These are phyloP conservation scores for Carex cristatella DNA, from an alignment of 176 grass and related monocot species.

Conservation along the genomic window DNA sequence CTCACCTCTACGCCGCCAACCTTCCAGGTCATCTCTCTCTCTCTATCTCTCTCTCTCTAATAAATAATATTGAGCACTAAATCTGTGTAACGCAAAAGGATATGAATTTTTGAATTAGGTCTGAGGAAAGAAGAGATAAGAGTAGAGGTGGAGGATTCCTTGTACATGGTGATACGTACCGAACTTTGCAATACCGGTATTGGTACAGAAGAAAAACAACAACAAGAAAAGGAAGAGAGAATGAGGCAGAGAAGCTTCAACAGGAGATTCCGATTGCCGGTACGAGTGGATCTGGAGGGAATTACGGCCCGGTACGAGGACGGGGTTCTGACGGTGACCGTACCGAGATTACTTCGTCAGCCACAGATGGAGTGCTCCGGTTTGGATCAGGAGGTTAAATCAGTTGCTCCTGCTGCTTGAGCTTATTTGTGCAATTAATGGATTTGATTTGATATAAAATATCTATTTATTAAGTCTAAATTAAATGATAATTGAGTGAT, in stretches of 20 bases:
- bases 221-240: neutral
- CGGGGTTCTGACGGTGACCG: slow-evolving; percentile 64
- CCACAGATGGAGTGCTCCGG: slow-evolving; percentile 11
- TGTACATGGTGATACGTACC: slow-evolving; percentile 71
- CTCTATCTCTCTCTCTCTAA: neutral
- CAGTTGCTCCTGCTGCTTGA: slow-evolving; percentile 69
- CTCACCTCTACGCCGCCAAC: slow-evolving; percentile 53
- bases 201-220: neutral
- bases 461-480: neutral
- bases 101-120: slow-evolving; percentile 19
- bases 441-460: neutral
- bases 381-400: slow-evolving; percentile 14
- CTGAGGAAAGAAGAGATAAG: slow-evolving; percentile 70
- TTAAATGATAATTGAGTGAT: neutral
- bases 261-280: slow-evolving; percentile 75
- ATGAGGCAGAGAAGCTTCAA: slow-evolving; percentile 31
- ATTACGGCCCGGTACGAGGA: slow-evolving; percentile 55
- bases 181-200: slow-evolving; percentile 15
- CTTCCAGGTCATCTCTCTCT: slow-evolving; percentile 40
- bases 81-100: neutral
- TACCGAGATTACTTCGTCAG: slow-evolving; percentile 51
- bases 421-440: neutral
- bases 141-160: slow-evolving; percentile 71
- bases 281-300: slow-evolving; percentile 44
- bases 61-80: neutral